Evolutionary conservation across 2,329 filamentous ascomycete species (phyloP).

Genomic region (Dothideomycetes sp.): DNA sequence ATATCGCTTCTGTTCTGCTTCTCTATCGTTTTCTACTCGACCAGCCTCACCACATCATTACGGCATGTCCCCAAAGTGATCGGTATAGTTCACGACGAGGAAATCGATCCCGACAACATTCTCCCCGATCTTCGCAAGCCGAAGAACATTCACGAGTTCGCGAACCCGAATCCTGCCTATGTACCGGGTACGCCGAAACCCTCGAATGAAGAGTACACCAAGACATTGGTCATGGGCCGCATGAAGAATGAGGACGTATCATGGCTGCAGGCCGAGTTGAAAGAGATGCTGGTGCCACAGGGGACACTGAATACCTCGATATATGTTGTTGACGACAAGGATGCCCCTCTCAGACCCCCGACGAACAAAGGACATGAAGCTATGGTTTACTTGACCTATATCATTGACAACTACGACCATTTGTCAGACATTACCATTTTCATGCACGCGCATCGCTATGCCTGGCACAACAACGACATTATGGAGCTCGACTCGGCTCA

Average conservation of each 20-base stretch:
- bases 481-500: constrained; percentile 35
- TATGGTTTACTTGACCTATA: constrained; percentile 52
- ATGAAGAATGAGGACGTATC: constrained; percentile 42
- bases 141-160: constrained; percentile 7
- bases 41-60: constrained; percentile 31
- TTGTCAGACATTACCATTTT: constrained; percentile 53
- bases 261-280: constrained; percentile 48
- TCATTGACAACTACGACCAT: constrained; percentile 52
- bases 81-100: constrained; percentile 30
- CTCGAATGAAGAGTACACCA: constrained; percentile 42
- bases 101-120: neutral
- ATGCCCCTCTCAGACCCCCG: constrained; percentile 40
- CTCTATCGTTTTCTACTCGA: constrained; percentile 28
- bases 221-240: constrained; percentile 45
- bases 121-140: neutral
- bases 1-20: constrained; percentile 25
- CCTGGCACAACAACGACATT: constrained; percentile 51
- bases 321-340: constrained; percentile 46
- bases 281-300: constrained; percentile 27
- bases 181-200: constrained; percentile 32
- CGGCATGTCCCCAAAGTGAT: constrained; percentile 32
- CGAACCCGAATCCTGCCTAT: constrained; percentile 17
- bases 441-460: constrained; percentile 50
- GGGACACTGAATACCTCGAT: constrained; percentile 33
- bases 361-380: constrained; percentile 55